Evolutionary conservation across 495 filamentous ascomycete species (phyloP), one percentile per base, ranked within the genome.

Genomic region (Aspergillus carlsbadensis): DNA sequence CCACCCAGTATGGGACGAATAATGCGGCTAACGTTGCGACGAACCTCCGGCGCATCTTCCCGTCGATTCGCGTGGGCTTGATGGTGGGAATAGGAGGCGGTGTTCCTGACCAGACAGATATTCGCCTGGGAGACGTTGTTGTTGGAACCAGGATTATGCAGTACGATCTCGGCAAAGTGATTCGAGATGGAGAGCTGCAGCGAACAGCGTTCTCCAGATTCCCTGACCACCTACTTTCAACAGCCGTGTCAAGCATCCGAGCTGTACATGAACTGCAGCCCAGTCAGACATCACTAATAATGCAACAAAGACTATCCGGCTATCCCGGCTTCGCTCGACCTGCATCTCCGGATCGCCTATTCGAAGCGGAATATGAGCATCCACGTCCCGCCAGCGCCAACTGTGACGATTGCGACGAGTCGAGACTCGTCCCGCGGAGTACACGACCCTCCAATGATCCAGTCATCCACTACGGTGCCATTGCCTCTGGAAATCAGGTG

Each of bases 141-240:
- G 66, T 71, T 15, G 61, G 66, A 49, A 65, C 68, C 8, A 70
- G 76, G 20, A 74, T 80, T 4, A 65, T 78, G 44, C 71, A 78
- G 57, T 71, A 60, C 54, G 72, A 79, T 44, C 62, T 73, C 41
- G 76, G 73, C 4, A 78, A 75, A 56, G 47, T 60, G 0, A 18
- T 69, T 3, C 52, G 20, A 18, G 51, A 58, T 18, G 53, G 59
- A 29, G 15, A 57, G 22, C 41, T 66, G 1, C 31, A 56, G 26
- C 57, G 49, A 37, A 71, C 63, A 2, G 58, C 52, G n/a, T 7
- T 24, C 5, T 14, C 26, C 0, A 46, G 48, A 10, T n/a, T 52
- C 15, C 59, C 54, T 17, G n/a, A 47, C 26, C 49, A 43, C 5
- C 43, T 58, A 10, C 52, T 54, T 2, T 29, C 41, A 3, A 54